Evolutionary conservation across 345 rosid species (phyloP), one percentile per base, ranked within the genome.

Genomic region (Salix viminalis): DNA sequence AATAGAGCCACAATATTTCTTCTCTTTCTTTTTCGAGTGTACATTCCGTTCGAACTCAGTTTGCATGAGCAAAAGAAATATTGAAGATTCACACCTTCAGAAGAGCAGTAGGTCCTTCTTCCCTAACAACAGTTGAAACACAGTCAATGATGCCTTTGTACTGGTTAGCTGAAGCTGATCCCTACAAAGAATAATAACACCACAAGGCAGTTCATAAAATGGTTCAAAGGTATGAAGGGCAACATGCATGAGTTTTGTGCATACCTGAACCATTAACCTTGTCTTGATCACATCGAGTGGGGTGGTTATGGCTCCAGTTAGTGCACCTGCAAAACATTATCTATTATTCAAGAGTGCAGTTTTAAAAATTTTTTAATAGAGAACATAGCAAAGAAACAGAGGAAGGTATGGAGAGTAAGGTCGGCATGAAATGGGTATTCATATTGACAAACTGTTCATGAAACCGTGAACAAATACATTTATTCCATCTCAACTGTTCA

Each of bases 241-340:
- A 76, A 50, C 6, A 36, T 61, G 75, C 28, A 50, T 65, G 21
- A 79, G 11, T 75, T 83, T 46, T 69, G 8, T 1, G 62, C 36
- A 52, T 84, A 93, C 99, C 96, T 96, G 98, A 90, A 88, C 86
- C 99, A 96, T 96, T 83, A 93, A 82, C 69, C 99, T 92, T 64
- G 99, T 96, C 86, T 96, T 96, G 75, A 96, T 91, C 79, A 96
- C 98, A 83, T 93, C 99, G 16, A 92, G 97, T 9, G 99, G 99
- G 67, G 99, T 93, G 71, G 99, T 96, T 77, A 93, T 88, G 60
- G 98, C 99, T 83, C 98, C 99, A 16, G 99, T 96, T 67, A 93
- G 79, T 68, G 98, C 99, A 78, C 98, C 99, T 93, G 48, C 15
- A 62, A 28, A 39, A 26, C 15, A 69, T 46, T 75, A 44, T 61